Evolutionary conservation across 2,329 filamentous ascomycete genomes (phyloP).

Genomic region (Colletotrichum sp.): DNA sequence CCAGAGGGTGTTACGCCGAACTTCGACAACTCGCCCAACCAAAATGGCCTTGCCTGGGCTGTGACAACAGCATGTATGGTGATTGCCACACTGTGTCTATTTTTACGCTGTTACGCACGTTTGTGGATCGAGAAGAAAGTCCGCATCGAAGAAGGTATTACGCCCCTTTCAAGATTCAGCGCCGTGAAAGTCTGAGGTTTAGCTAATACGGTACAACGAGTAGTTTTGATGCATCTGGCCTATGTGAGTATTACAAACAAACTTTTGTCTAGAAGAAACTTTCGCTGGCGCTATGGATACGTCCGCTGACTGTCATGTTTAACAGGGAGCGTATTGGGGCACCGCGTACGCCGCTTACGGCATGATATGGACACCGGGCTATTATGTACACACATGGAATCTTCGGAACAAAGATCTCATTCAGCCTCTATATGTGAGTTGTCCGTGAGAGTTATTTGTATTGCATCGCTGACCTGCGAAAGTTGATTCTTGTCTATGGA

Average conservation of each 20-base stretch:
- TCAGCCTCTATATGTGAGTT: neutral
- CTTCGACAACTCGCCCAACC: slow-evolving; percentile 18
- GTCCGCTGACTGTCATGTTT: neutral
- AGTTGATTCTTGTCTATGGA: neutral
- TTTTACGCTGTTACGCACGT: slow-evolving; percentile 9
- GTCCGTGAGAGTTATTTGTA: neutral
- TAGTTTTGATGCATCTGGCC: neutral
- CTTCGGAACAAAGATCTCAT: neutral
- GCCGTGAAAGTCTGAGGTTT: neutral
- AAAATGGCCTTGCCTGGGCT: slow-evolving; percentile 6
- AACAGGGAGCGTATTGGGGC: neutral
- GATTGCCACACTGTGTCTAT: neutral
- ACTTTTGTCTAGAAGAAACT: neutral
- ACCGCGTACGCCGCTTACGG: neutral
- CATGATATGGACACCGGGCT: neutral
- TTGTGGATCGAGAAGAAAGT: neutral
- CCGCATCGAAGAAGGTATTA: slow-evolving; percentile 3
- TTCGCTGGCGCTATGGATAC: neutral
- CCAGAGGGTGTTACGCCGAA: slow-evolving; percentile 1
- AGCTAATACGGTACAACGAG: neutral
- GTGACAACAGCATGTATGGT: slow-evolving; percentile 6
- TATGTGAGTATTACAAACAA: neutral
- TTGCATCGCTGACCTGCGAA: neutral
- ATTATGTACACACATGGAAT: slow-evolving; percentile 9
- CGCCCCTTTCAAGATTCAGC: neutral